Evolutionary conservation across 2,329 filamentous ascomycete species (phyloP), one percentile per base, ranked within the genome.

Genomic region (Fusarium keratoplasticum): DNA sequence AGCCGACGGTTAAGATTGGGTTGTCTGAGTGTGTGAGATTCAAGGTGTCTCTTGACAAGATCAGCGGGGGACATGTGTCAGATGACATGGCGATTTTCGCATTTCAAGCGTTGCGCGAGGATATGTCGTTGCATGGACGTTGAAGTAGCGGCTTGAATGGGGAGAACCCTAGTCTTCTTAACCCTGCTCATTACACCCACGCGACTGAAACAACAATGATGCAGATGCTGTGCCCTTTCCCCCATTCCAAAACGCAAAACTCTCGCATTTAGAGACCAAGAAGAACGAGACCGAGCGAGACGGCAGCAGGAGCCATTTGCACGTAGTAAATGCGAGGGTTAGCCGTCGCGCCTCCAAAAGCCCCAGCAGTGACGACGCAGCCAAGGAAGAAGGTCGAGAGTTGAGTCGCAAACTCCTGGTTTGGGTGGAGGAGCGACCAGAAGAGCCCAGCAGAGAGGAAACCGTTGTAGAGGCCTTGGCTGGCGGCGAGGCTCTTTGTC

Each of bases 391-490:
- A 88, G n/a, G 86, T 69, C 44, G 81, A 79, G 58, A 88, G 80
- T 79, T 88, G 84, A 5, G 63, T 72, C 18, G 81, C 83, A 67
- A 88, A 84, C 40, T 79, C 83, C 8, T 80, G 63, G 7, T 82
- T 81, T 1, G 86, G 85, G 73, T 88, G 86, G 5, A 80, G n/a
- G n/a, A 87, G 70, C 4, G 84, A 82, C 87, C 87, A 88, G 29
- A 80, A 67, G 2, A 88, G 77, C 0, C 87, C 87, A 2, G 86
- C 86, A 4, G 86, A 84, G n/a, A 88, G 80, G 64, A 88, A 87
- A 47, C 87, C 86, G 75, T 88, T 88, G 80, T 88, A 88, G 7
- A 88, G 81, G 22, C 87, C 87, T 75, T 88, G 86, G 77, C 88
- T 88, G 61, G 85, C 85, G 55, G 85, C 87, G 38, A 88, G 80